phyloP scores from a whole-genome alignment of 345 rosid species.

The Hirschfeldia incana region DNA sequence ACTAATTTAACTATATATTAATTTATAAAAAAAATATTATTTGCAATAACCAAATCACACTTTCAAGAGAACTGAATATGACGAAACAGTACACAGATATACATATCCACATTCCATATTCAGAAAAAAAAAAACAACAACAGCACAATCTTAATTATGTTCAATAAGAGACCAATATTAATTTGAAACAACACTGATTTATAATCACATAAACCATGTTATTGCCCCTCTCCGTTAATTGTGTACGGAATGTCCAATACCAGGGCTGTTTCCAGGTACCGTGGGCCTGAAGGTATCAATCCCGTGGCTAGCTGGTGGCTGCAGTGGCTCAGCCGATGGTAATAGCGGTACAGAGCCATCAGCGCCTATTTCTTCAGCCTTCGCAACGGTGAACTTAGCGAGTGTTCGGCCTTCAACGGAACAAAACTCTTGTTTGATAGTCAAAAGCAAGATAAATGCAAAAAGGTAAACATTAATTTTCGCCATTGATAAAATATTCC shows the following conservation, averaged over 20 bases:
- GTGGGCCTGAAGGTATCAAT: conserved; percentile 49
- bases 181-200: neutral
- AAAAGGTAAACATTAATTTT: conserved; percentile 30
- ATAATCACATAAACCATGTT: neutral
- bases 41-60: conserved; percentile 7
- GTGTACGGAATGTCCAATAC: conserved; percentile 53
- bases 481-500: conserved; percentile 18
- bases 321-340: conserved; percentile 7
- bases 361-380: neutral
- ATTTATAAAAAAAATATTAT: neutral
- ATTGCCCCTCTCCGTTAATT: conserved; percentile 1
- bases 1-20: neutral
- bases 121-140: conserved; percentile 4
- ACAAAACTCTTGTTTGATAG: conserved; percentile 3
- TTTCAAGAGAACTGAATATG: conserved; percentile 24
- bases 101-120: conserved; percentile 6
- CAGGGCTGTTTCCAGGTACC: conserved; percentile 57
- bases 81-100: neutral
- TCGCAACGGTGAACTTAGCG: conserved; percentile 4
- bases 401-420: conserved; percentile 28
- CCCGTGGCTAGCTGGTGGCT: conserved; percentile 14
- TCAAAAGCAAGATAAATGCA: conserved; percentile 30
- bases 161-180: conserved; percentile 1
- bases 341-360: conserved; percentile 1
- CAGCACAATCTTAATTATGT: neutral